These are phyloP conservation scores for Xylariomycetidae sp. DNA, from an alignment of 2,329 filamentous ascomycete genomes.

Conservation along the genomic window DNA sequence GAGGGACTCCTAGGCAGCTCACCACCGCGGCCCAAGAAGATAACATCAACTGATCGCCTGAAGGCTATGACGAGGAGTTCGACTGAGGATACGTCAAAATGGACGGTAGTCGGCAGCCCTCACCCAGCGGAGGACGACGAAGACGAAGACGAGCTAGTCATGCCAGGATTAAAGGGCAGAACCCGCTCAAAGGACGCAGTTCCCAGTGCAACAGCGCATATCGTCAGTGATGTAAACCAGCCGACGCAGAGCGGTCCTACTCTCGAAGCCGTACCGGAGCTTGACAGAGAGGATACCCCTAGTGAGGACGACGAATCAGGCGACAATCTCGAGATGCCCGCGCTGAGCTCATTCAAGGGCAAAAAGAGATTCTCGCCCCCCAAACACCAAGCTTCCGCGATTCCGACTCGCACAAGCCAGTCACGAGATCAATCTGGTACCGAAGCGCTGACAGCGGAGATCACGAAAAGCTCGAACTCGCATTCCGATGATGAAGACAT, in stretches of 20 bases:
- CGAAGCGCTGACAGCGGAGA: too few species aligned
- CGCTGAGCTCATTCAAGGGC: slow-evolving; percentile 21
- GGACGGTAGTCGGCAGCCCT: slow-evolving; percentile 38
- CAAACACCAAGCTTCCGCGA: background rate
- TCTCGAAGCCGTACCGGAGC: slow-evolving; percentile 3
- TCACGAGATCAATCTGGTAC: too few species aligned
- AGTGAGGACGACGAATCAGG: slow-evolving; percentile 12
- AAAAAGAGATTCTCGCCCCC: slow-evolving; percentile 23
- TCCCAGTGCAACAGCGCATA: slow-evolving; percentile 14
- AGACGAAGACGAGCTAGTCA: slow-evolving; percentile 25
- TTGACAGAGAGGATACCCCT: slow-evolving; percentile 7
- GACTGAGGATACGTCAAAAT: slow-evolving; percentile 45
- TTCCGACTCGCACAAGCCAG: too few species aligned
- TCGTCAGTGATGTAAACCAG: slow-evolving; percentile 8
- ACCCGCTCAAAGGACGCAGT: slow-evolving; percentile 4
- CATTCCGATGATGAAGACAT: slow-evolving; percentile 34
- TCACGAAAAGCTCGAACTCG: too few species aligned
- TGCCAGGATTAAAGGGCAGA: slow-evolving; percentile 13
- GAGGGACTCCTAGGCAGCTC: slow-evolving; percentile 24
- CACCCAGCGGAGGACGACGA: slow-evolving; percentile 25
- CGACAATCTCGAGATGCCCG: slow-evolving; percentile 23
- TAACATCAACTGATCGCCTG: slow-evolving; percentile 50
- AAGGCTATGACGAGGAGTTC: slow-evolving; percentile 46
- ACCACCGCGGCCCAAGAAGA: slow-evolving; percentile 41
- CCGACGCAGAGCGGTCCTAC: background rate